Conservation (phyloP, 2,329 filamentous ascomycete species). For the Alternaria postmessia region DNA sequence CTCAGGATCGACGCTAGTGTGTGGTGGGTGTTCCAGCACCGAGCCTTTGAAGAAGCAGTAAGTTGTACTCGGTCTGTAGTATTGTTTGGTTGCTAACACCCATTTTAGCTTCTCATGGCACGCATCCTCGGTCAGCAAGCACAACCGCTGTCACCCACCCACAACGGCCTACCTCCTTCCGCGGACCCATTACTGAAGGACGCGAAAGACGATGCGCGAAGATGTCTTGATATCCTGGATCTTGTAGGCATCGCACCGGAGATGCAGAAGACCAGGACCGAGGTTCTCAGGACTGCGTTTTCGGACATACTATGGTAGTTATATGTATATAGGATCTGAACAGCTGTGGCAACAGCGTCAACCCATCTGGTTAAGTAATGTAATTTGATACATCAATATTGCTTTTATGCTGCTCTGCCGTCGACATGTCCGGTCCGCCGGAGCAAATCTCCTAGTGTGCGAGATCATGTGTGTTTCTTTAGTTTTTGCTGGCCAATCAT, state of each 20-base stretch:
- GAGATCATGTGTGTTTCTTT: too few relatives aligned
- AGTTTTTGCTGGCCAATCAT: too few relatives aligned
- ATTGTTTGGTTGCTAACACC: neutral
- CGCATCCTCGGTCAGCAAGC: constrained; percentile 50
- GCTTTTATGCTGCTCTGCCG: neutral
- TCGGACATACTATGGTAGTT: constrained; percentile 49
- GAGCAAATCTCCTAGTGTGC: too few relatives aligned
- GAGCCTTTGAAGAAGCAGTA: constrained; percentile 80
- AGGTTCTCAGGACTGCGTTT: constrained; percentile 56
- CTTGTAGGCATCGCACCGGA: constrained; percentile 55
- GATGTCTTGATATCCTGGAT: constrained; percentile 58
- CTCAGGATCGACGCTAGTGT: constrained; percentile 77
- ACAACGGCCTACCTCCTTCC: constrained; percentile 36
- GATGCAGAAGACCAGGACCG: constrained; percentile 59
- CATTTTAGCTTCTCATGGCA: constrained; percentile 48
- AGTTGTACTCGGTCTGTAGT: constrained; percentile 51
- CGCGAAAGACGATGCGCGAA: constrained; percentile 55
- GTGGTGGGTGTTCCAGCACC: constrained; percentile 86
- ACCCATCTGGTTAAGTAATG: neutral
- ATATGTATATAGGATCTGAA: neutral
- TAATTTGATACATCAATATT: neutral
- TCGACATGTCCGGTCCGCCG: too few relatives aligned
- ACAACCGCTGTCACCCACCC: constrained; percentile 37
- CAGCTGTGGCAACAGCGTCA: neutral
- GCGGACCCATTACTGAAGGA: constrained; percentile 45